These are phyloP conservation scores for Platismatia glauca DNA, from an alignment of 495 filamentous ascomycete species.

Conservation along the genomic window DNA sequence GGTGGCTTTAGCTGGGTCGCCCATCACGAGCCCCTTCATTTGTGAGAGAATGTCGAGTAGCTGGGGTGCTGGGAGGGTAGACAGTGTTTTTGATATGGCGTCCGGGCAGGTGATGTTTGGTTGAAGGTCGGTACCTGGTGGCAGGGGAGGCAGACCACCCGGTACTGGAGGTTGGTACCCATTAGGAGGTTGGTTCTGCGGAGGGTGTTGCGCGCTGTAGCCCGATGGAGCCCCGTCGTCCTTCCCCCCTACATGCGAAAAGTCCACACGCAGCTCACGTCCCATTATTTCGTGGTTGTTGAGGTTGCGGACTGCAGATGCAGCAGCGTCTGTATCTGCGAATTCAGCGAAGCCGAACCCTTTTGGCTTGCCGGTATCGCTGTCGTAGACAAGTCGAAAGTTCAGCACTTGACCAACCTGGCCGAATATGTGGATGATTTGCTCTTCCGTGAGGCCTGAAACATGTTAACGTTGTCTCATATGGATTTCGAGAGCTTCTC, in stretches of 20 bases:
- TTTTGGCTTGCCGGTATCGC: constrained; percentile 88
- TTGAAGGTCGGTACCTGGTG: constrained; percentile 72
- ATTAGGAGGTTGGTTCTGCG: constrained; percentile 21
- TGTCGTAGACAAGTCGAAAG: constrained; percentile 91
- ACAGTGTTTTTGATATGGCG: constrained; percentile 81
- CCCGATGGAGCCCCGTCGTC: constrained; percentile 51
- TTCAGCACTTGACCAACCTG: constrained; percentile 80
- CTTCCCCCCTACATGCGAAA: constrained; percentile 79
- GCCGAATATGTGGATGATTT: constrained; percentile 84
- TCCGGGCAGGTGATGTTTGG: constrained; percentile 75
- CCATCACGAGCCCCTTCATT: constrained; percentile 80
- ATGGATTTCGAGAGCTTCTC: neutral
- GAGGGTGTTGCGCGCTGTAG: constrained; percentile 29
- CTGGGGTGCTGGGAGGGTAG: constrained; percentile 74
- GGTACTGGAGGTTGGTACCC: constrained; percentile 24
- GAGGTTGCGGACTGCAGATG: constrained; percentile 89
- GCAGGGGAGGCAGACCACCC: constrained; percentile 61
- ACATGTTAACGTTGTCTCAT: constrained; percentile 18
- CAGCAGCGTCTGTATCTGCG: constrained; percentile 79
- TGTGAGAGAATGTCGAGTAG: constrained; percentile 89
- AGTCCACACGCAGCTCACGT: constrained; percentile 87
- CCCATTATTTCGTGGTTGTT: constrained; percentile 97
- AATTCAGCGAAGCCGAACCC: constrained; percentile 97
- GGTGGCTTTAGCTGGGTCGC: constrained; percentile 73
- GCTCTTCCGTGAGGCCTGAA: constrained; percentile 83